Conservation (phyloP, 306 rosid genomes). For the Prunus campanulata region DNA sequence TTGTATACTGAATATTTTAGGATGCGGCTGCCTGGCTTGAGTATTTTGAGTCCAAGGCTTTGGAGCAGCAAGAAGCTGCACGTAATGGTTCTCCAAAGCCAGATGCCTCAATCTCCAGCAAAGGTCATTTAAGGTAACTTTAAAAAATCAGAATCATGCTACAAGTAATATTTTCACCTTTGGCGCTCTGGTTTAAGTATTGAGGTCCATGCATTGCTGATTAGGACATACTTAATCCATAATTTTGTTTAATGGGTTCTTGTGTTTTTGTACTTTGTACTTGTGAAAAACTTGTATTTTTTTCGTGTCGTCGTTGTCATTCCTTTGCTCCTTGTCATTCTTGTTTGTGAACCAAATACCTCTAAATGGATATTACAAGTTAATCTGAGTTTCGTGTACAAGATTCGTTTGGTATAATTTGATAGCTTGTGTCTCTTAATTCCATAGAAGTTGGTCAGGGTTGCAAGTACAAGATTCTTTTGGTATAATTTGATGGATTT, state of each 20-base stretch:
- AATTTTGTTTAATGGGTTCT: not conserved
- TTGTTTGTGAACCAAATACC: not conserved
- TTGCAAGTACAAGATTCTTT: not conserved
- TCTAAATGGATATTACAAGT: not conserved
- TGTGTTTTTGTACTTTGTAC: not conserved
- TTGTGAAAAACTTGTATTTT: not conserved
- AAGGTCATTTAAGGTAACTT: constrained; percentile 88
- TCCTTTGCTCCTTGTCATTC: not conserved
- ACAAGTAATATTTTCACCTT: not conserved
- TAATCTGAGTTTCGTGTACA: too few species aligned
- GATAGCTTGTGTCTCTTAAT: too few species aligned
- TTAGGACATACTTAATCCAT: not conserved
- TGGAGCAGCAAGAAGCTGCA: constrained; percentile 99
- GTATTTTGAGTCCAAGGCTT: constrained; percentile 97
- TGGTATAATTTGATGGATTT: not conserved
- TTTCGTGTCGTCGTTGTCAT: not conserved
- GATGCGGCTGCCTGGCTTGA: constrained; percentile 99
- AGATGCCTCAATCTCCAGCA: constrained; percentile 98
- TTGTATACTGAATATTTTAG: constrained; percentile 34
- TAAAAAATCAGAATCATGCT: not conserved
- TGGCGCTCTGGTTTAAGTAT: not conserved
- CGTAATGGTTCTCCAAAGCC: constrained; percentile 97
- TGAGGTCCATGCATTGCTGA: not conserved
- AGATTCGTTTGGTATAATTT: too few species aligned
- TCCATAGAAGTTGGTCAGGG: not conserved